phyloP scores from a whole-genome alignment of 345 rosid species.

The Cardiospermum halicacabum region DNA sequence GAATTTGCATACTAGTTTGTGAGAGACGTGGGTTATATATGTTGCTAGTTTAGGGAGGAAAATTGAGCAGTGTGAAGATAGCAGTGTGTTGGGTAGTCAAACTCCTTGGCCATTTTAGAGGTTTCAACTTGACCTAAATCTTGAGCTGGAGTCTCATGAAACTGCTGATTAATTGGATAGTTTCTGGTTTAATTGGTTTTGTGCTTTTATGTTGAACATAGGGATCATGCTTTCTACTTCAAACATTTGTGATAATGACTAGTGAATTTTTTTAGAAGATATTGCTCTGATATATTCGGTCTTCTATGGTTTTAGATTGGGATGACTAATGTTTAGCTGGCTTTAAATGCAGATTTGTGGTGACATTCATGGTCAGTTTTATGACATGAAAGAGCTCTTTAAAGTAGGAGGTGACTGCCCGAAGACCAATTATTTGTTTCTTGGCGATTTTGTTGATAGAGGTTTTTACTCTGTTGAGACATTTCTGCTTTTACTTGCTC shows the following conservation, averaged over 20 bases:
- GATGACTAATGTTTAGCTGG: constrained; percentile 6
- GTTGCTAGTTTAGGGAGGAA: background rate
- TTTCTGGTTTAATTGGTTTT: background rate
- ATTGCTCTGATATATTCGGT: background rate
- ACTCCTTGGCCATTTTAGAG: background rate
- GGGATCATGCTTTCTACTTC: background rate
- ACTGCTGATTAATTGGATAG: background rate
- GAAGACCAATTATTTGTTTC: constrained; percentile 90
- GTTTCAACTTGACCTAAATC: background rate
- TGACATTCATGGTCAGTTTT: constrained; percentile 97
- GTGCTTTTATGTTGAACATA: background rate
- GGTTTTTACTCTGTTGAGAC: constrained; percentile 98
- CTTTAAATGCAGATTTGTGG: constrained; percentile 67
- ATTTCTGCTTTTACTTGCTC: constrained; percentile 84
- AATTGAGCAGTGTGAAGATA: background rate
- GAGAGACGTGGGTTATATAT: too few relatives aligned
- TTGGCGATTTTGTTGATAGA: constrained; percentile 97
- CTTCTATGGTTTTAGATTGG: background rate
- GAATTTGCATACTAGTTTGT: too few relatives aligned
- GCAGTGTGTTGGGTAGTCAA: background rate
- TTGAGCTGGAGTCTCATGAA: background rate
- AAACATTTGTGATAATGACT: background rate
- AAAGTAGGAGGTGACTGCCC: constrained; percentile 96
- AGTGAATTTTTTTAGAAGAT: background rate
- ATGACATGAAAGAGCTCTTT: constrained; percentile 98